phyloP scores from a whole-genome alignment of 768 basidiomycete species.

The Lactifluus piperatus region DNA sequence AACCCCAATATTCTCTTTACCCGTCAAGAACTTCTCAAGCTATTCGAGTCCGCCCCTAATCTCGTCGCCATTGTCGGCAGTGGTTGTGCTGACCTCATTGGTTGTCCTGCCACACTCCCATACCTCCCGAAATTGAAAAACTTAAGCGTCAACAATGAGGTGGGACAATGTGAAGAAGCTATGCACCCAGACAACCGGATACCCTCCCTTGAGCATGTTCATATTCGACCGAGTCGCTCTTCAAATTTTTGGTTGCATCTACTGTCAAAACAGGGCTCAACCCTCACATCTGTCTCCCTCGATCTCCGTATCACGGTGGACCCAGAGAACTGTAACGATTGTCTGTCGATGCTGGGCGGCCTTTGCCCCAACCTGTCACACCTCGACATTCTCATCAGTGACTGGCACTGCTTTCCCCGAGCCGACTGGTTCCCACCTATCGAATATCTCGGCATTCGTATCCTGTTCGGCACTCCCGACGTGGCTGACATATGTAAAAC shows the following conservation, averaged over 20 bases:
- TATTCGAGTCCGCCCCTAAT: constrained; percentile 7
- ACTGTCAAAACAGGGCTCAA: background rate
- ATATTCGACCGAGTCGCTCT: background rate
- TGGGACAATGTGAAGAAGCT: background rate
- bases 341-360: background rate
- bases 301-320: background rate
- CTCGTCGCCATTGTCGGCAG: constrained; percentile 2
- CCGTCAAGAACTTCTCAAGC: background rate
- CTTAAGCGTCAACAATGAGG: background rate
- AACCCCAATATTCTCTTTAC: constrained; percentile 6
- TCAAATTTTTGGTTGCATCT: constrained; percentile 6
- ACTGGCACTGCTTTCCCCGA: constrained; percentile 1
- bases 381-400: constrained; percentile 4
- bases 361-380: constrained; percentile 5
- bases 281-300: constrained; percentile 7
- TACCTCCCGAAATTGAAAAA: constrained; percentile 14
- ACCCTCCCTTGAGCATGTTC: constrained; percentile 7
- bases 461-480: background rate
- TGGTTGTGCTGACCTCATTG: background rate
- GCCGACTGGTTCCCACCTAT: background rate
- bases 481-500: background rate
- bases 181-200: background rate
- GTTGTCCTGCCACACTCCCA: constrained; percentile 11
- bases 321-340: background rate
- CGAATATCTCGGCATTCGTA: background rate